Percentiles rank a stretch among this genome's conserved stretches.
phyloP scores from a whole-genome alignment of 371 early-diverging fungal genomes.

The Mucor lusitanicus region DNA sequence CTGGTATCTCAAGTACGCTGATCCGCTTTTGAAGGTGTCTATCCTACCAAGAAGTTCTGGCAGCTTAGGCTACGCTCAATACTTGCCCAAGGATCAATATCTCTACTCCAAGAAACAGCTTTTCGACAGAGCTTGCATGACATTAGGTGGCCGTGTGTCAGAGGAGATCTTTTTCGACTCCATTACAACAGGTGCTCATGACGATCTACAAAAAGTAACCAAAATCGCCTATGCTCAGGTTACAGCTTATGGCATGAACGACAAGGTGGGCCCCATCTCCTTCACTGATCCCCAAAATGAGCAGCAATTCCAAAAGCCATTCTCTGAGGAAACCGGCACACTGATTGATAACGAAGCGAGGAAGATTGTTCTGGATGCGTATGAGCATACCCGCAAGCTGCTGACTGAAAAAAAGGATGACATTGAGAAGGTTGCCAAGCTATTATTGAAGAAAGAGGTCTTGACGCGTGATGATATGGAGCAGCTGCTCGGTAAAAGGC shows the following conservation, averaged over 20 bases:
- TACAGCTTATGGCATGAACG: conserved; percentile 95
- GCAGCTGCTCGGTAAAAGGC: not conserved
- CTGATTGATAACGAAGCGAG: conserved; percentile 96
- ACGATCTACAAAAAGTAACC: conserved; percentile 97
- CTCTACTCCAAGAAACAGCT: conserved; percentile 92
- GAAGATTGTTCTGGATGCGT: conserved; percentile 75
- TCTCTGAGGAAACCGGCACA: conserved; percentile 91
- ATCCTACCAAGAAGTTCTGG: conserved; percentile 93
- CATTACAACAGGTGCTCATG: conserved; percentile 89
- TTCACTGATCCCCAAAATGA: conserved; percentile 62
- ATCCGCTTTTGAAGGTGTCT: conserved; percentile 96
- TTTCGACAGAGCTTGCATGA: conserved; percentile 97
- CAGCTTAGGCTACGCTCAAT: conserved; percentile 99
- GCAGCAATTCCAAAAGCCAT: conserved; percentile 90
- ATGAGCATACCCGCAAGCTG: conserved; percentile 77
- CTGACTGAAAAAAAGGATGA: conserved; percentile 80
- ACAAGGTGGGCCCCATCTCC: conserved; percentile 83
- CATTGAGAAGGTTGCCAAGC: conserved; percentile 92
- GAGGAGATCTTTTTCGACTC: conserved; percentile 93
- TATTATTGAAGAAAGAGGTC: conserved; percentile 94
- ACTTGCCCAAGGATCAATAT: conserved; percentile 97
- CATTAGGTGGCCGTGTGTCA: conserved; percentile 95
- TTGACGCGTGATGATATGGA: conserved; percentile 60
- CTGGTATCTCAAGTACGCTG: conserved; percentile 96
- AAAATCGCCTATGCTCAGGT: conserved; percentile 96